Evolutionary conservation across 2,329 filamentous ascomycete genomes (phyloP).

Genomic region (Diaporthe sp.): DNA sequence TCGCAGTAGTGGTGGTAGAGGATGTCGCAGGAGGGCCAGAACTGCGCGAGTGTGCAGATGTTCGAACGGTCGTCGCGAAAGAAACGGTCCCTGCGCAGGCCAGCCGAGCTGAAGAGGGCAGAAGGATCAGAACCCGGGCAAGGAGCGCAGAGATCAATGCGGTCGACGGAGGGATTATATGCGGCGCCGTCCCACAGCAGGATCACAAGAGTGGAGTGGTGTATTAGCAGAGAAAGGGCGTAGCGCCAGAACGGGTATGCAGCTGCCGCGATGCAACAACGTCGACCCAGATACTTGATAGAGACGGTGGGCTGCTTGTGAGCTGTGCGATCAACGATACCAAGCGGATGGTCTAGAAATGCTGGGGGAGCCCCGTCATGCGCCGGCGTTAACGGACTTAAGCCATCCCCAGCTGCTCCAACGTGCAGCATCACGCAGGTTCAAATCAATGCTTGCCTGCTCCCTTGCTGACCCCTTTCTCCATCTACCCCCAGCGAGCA

Average conservation of each 20-base stretch:
- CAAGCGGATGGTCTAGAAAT: not conserved
- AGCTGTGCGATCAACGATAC: slow-evolving; percentile 17
- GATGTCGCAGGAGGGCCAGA: not conserved
- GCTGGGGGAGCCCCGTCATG: not conserved
- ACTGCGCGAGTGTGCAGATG: not conserved
- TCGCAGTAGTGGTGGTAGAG: not conserved
- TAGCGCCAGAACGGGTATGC: slow-evolving; percentile 9
- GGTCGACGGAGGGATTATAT: slow-evolving; percentile 31
- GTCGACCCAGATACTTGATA: not conserved
- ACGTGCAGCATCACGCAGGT: not conserved
- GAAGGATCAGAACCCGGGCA: not conserved
- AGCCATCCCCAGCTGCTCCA: not conserved
- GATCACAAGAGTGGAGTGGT: slow-evolving; percentile 29
- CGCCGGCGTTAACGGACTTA: slow-evolving; percentile 29
- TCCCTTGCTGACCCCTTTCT: not conserved
- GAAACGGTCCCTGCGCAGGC: slow-evolving; percentile 5
- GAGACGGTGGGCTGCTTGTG: slow-evolving; percentile 7
- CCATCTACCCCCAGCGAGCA: not conserved
- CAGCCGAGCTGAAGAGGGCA: slow-evolving; percentile 16
- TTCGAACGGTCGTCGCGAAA: not conserved
- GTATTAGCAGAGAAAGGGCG: not conserved
- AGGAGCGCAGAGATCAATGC: slow-evolving; percentile 17
- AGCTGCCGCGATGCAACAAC: not conserved
- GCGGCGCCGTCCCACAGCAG: slow-evolving; percentile 7
- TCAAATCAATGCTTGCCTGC: slow-evolving; percentile 8